A percentile compares a stretch with the other conserved stretches of the same genome.
These are phyloP conservation scores for Claviceps capensis DNA, from an alignment of 2,329 filamentous ascomycete species.

Conservation along the genomic window DNA sequence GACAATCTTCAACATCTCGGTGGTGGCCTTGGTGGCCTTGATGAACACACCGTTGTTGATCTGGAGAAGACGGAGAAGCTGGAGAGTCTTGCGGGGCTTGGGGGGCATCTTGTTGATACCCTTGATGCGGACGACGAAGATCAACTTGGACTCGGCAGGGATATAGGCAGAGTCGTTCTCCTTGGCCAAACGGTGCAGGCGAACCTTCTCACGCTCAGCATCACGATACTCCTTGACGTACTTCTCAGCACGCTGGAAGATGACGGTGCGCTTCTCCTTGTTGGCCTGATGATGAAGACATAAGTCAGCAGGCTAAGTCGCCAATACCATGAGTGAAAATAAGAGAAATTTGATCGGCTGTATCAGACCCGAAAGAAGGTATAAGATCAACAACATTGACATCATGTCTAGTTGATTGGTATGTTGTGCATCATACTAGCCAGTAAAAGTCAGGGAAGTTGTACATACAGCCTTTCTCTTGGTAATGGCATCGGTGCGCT, in stretches of 20 bases:
- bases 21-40: conserved; percentile 91
- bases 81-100: conserved; percentile 99
- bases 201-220: conserved; percentile 95
- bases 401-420: conserved; percentile 75
- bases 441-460: conserved; percentile 15
- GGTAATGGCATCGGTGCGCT: conserved; percentile 63
- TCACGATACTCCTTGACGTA: conserved; percentile 99
- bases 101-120: conserved; percentile 99
- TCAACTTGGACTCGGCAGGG: conserved; percentile 85
- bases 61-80: conserved; percentile 97
- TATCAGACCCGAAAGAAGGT: conserved; percentile 99
- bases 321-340: neutral
- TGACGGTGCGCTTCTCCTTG: conserved; percentile 96
- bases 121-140: conserved; percentile 99
- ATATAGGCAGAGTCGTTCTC: conserved; percentile 88
- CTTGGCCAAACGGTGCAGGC: conserved; percentile 80
- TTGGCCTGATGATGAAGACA: conserved; percentile 60
- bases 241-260: conserved; percentile 99
- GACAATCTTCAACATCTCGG: conserved; percentile 94
- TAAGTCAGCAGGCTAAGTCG: conserved; percentile 23
- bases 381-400: conserved; percentile 93
- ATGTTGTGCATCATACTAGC: conserved; percentile 76
- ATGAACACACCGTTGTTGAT: conserved; percentile 99
- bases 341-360: conserved; percentile 15
- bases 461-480: conserved; percentile 83